Base-by-base conservation (phyloP, 495 filamentous ascomycete species). In the Sabuloglossum arenarium region DNA sequence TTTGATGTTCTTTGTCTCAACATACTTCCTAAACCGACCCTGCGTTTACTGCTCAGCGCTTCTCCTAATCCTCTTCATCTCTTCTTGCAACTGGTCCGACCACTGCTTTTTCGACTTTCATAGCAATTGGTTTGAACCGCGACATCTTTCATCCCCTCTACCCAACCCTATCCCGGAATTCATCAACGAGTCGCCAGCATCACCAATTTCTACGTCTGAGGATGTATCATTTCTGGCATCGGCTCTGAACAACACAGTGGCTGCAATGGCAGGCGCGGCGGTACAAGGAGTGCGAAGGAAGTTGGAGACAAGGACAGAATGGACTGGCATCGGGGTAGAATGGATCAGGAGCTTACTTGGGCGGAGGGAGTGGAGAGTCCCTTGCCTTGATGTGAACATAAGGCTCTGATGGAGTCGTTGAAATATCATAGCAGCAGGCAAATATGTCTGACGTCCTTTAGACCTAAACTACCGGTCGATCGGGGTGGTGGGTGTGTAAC, bases 1-100 rank as follows among this genome's bases (percentile, higher is more conserved):
- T 61, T 79, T 90, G 67, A 80, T 89, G 64, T 93, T 91, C 73
- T 85, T 94, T 69, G 71, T 88, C 60, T 81, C 85, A 63, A 94
- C 86, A 61, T 94, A 93, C 71, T 80, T 89, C 65, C 79, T 94
- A 60, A 88, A 90, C 65, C 78, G 87, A 55, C 87, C 87, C 56
- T 94, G 87, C 71, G 78, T 89, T 62, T 88, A 94, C 76, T 94
- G 87, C 74, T 89, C 86, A 55, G 75, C 87, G 56, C 80, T 94
- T 30, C 85, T 94, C 55, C 72, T 93, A 59, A 85, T 90, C 56
- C 82, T 94, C 60, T 94, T 94, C 72, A 73, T 81, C 49, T 89
- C 85, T 16, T 89, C 85, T 28, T 94, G 87, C 70, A 81, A 89
- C 75, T 94, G 87, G 87, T 84, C 82, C 58, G 86, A 91, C 64